A percentile compares a stretch with the other conserved stretches of the same genome.
phyloP scores from a whole-genome alignment of 2,329 filamentous ascomycete species.

The Bimuria novae-zelandiae region DNA sequence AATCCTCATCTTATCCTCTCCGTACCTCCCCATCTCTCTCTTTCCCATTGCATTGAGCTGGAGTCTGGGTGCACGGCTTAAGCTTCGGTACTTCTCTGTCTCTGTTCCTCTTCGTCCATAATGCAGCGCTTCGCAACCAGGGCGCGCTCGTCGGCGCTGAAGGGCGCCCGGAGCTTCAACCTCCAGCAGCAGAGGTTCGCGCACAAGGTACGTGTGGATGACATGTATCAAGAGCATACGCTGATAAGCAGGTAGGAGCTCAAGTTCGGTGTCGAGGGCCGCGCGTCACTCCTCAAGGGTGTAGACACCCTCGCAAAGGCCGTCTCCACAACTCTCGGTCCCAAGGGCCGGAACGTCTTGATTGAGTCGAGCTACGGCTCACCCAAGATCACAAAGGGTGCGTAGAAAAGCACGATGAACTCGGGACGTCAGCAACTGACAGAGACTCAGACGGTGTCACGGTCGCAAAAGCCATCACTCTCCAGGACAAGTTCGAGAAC shows the following conservation, averaged over 20 bases:
- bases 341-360: slow-evolving; percentile 97
- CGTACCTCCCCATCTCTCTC: slow-evolving; percentile 31
- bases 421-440: slow-evolving; percentile 20
- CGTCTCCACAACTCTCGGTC: slow-evolving; percentile 92
- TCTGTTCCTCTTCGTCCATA: slow-evolving; percentile 48
- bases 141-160: slow-evolving; percentile 79
- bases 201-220: slow-evolving; percentile 77
- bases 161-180: slow-evolving; percentile 64
- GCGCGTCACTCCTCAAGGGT: slow-evolving; percentile 86
- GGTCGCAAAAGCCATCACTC: slow-evolving; percentile 75
- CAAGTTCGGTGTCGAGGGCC: slow-evolving; percentile 95
- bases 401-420: slow-evolving; percentile 5
- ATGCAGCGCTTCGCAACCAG: slow-evolving; percentile 95
- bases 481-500: slow-evolving; percentile 99
- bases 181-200: slow-evolving; percentile 93
- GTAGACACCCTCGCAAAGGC: slow-evolving; percentile 97
- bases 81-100: slow-evolving; percentile 24
- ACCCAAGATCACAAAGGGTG: slow-evolving; percentile 99
- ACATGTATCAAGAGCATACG: slow-evolving; percentile 26
- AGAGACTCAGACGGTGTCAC: slow-evolving; percentile 54
- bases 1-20: slow-evolving; percentile 19
- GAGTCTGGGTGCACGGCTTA: slow-evolving; percentile 43
- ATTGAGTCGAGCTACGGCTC: slow-evolving; percentile 99
- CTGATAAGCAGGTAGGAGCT: slow-evolving; percentile 68
- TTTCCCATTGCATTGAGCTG: slow-evolving; percentile 41